These are phyloP conservation scores for Pisolithus microcarpus DNA, from an alignment of 768 basidiomycete genomes.

Conservation along the genomic window DNA sequence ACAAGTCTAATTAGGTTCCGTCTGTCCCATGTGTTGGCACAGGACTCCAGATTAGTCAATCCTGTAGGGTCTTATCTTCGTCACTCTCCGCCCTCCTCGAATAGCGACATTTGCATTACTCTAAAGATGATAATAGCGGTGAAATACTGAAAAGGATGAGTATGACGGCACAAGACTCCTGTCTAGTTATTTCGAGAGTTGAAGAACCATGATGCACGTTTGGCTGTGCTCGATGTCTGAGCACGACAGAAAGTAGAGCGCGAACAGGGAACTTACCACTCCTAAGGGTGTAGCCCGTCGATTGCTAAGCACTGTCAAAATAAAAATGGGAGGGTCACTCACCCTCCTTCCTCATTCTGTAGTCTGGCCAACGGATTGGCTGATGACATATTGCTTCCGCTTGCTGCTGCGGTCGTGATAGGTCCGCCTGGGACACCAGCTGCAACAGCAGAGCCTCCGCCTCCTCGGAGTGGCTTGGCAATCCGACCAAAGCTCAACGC, in stretches of 20 bases:
- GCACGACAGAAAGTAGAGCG: constrained; percentile 7
- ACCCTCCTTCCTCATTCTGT: constrained; percentile 77
- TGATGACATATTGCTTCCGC: constrained; percentile 38
- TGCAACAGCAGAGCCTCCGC: constrained; percentile 55
- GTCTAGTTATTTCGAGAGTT: constrained; percentile 57
- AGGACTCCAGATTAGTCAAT: constrained; percentile 26
- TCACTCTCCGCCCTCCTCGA: constrained; percentile 1
- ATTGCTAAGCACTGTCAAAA: background rate
- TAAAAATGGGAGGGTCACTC: constrained; percentile 26
- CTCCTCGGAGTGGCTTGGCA: constrained; percentile 92
- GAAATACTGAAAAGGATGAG: constrained; percentile 5
- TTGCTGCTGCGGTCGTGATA: constrained; percentile 35
- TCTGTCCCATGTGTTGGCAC: constrained; percentile 17
- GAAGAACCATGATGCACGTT: constrained; percentile 93
- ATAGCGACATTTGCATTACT: constrained; percentile 4
- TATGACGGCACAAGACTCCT: constrained; percentile 5
- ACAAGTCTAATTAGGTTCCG: constrained; percentile 6
- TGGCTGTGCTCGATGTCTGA: constrained; percentile 48
- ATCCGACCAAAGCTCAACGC: constrained; percentile 87
- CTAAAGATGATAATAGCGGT: constrained; percentile 2
- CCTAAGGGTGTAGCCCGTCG: constrained; percentile 8
- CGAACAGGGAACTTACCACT: constrained; percentile 24
- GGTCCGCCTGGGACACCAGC: constrained; percentile 35
- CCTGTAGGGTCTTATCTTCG: constrained; percentile 8
- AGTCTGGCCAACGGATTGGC: constrained; percentile 63